Evolutionary conservation across 2,329 filamentous ascomycete genomes (phyloP).

Genomic region (Chaetoscypha palmicola): DNA sequence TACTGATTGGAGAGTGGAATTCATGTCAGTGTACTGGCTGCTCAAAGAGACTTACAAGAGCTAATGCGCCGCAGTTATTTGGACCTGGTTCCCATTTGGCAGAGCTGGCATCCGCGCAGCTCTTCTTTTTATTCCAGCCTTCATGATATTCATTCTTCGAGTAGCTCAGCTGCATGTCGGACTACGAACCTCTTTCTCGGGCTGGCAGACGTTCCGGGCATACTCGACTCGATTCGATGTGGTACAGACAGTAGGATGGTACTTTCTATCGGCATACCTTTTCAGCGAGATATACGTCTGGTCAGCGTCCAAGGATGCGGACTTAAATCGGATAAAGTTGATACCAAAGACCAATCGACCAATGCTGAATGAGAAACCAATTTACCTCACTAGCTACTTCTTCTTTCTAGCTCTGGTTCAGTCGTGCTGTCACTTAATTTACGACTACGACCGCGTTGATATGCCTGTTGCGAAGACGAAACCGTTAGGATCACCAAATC

Average conservation of each 20-base stretch:
- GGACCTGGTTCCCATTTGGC: constrained; percentile 81
- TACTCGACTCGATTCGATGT: constrained; percentile 50
- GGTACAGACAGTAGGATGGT: constrained; percentile 66
- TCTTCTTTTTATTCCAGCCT: constrained; percentile 67
- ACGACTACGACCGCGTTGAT: constrained; percentile 59
- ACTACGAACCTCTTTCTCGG: constrained; percentile 61
- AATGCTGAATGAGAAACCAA: constrained; percentile 75
- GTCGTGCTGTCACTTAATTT: constrained; percentile 60
- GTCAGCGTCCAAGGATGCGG: constrained; percentile 52
- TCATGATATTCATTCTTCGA: constrained; percentile 76
- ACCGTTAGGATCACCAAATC: constrained; percentile 28
- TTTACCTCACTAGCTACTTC: constrained; percentile 71
- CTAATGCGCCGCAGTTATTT: constrained; percentile 53
- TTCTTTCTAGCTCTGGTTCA: constrained; percentile 63
- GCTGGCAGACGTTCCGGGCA: constrained; percentile 55
- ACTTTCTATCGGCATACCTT: constrained; percentile 67
- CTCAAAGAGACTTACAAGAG: constrained; percentile 1
- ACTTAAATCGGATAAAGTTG: constrained; percentile 67
- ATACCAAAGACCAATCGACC: constrained; percentile 64
- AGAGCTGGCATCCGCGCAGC: constrained; percentile 65
- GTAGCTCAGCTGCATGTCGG: constrained; percentile 78
- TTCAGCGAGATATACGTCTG: constrained; percentile 79
- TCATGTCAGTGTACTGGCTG: constrained; percentile 49
- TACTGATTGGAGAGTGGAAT: constrained; percentile 62
- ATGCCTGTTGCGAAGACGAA: constrained; percentile 35